Evolutionary conservation across 495 filamentous ascomycete species (phyloP).

Genomic region (Neurospora sp.): DNA sequence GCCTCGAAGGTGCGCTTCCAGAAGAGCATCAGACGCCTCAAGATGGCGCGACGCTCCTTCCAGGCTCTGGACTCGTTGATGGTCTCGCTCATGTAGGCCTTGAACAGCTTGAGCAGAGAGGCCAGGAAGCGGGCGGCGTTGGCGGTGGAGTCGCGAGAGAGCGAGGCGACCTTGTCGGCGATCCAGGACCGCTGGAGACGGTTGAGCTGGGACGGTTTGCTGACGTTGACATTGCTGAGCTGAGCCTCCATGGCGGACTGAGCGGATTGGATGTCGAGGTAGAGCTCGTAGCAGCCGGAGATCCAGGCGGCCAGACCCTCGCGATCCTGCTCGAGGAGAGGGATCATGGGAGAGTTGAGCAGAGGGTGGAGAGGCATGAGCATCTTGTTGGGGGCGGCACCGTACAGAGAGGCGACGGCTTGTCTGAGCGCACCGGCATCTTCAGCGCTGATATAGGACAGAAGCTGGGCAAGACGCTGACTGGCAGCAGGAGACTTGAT

Average conservation of each 20-base stretch:
- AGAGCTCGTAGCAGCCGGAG: conserved; percentile 39
- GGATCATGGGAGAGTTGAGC: conserved; percentile 49
- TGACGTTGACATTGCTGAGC: conserved; percentile 21
- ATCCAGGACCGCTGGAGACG: conserved; percentile 59
- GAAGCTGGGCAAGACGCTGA: conserved; percentile 7
- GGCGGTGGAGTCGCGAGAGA: conserved; percentile 56
- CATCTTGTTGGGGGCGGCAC: conserved; percentile 14
- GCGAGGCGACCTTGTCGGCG: conserved; percentile 43
- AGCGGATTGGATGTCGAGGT: conserved; percentile 31
- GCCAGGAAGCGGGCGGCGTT: conserved; percentile 32
- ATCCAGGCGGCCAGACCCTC: conserved; percentile 33
- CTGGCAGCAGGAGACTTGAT: conserved; percentile 9
- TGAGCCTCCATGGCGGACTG: conserved; percentile 22
- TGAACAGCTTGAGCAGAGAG: conserved; percentile 20
- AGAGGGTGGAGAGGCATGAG: conserved; percentile 53
- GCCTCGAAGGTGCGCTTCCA: conserved; percentile 49
- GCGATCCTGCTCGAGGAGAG: conserved; percentile 20
- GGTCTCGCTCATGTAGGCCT: conserved; percentile 21
- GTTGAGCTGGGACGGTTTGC: conserved; percentile 54
- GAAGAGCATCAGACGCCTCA: conserved; percentile 41
- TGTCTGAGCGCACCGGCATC: conserved; percentile 17
- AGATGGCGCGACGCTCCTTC: conserved; percentile 22
- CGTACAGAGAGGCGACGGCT: conserved; percentile 15
- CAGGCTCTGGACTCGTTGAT: conserved; percentile 14
- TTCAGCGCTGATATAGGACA: conserved; percentile 18